These are phyloP conservation scores for Tetrapisispora namnaoensis DNA, from an alignment of 805 yeast genomes.

Conservation along the genomic window DNA sequence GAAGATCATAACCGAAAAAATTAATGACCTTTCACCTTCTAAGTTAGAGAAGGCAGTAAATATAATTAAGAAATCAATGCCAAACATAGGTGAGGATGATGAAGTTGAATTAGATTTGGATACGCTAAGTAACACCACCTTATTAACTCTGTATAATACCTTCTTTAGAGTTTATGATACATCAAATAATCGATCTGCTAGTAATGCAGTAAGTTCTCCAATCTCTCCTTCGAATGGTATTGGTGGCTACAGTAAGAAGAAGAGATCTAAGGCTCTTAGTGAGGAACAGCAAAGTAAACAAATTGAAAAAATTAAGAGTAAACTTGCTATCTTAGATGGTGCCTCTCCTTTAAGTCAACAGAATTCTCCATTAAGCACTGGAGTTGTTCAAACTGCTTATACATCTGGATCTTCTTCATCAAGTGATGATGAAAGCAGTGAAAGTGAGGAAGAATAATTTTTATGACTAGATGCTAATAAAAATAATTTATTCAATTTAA, in stretches of 20 bases:
- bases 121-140: conserved; percentile 73
- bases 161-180: conserved; percentile 46
- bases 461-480: background rate
- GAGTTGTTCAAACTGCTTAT: conserved; percentile 4
- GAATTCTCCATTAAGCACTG: conserved; percentile 31
- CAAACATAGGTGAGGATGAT: conserved; percentile 53
- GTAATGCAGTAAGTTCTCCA: conserved; percentile 10
- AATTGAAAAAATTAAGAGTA: conserved; percentile 61
- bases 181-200: conserved; percentile 7
- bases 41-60: conserved; percentile 75
- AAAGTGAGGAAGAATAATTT: conserved; percentile 60
- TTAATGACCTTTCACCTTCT: conserved; percentile 65
- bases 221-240: conserved; percentile 22
- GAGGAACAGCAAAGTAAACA: conserved; percentile 60
- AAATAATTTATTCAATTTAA: no score
- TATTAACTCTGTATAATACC: conserved; percentile 73
- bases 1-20: conserved; percentile 81
- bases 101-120: conserved; percentile 97
- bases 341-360: conserved; percentile 37
- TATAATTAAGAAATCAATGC: conserved; percentile 73
- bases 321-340: conserved; percentile 62
- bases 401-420: conserved; percentile 20
- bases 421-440: conserved; percentile 51
- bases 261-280: conserved; percentile 46
- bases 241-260: conserved; percentile 24